Evolutionary conservation across 2,329 filamentous ascomycete species (phyloP).

Genomic region (Xylaria sp.): DNA sequence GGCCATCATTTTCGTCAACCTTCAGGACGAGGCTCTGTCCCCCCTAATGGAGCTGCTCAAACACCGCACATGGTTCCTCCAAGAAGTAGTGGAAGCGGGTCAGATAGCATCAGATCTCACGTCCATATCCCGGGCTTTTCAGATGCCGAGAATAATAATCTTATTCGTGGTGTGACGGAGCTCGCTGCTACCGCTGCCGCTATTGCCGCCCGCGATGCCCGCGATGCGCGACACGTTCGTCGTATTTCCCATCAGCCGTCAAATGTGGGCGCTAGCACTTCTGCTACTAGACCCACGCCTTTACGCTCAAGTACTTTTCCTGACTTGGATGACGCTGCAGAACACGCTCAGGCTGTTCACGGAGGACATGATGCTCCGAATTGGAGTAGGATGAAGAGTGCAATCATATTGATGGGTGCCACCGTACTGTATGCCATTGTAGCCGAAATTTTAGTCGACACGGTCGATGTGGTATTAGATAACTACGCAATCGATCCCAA

Average conservation of each 20-base stretch:
- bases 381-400: slow-evolving; percentile 92
- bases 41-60: slow-evolving; percentile 57
- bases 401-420: slow-evolving; percentile 86
- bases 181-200: slow-evolving; percentile 92
- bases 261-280: slow-evolving; percentile 45
- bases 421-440: slow-evolving; percentile 96
- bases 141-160: slow-evolving; percentile 80
- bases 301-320: slow-evolving; percentile 53
- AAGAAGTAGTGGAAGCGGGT: slow-evolving; percentile 63
- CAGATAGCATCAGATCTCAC: slow-evolving; percentile 53
- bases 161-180: slow-evolving; percentile 90
- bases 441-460: slow-evolving; percentile 95
- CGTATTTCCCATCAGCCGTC: slow-evolving; percentile 51
- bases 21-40: slow-evolving; percentile 39
- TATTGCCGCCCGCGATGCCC: slow-evolving; percentile 85
- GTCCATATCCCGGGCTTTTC: slow-evolving; percentile 75
- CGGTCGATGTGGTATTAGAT: slow-evolving; percentile 93
- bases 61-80: slow-evolving; percentile 82
- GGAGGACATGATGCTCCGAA: slow-evolving; percentile 98
- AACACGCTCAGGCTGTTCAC: slow-evolving; percentile 57
- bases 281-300: slow-evolving; percentile 46
- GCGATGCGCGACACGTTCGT: slow-evolving; percentile 69
- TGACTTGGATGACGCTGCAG: slow-evolving; percentile 59
- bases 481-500: slow-evolving; percentile 95
- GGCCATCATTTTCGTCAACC: slow-evolving; percentile 47